These are phyloP conservation scores for Citrullus mucosospermus DNA, from an alignment of 306 rosid genomes.

Conservation along the genomic window DNA sequence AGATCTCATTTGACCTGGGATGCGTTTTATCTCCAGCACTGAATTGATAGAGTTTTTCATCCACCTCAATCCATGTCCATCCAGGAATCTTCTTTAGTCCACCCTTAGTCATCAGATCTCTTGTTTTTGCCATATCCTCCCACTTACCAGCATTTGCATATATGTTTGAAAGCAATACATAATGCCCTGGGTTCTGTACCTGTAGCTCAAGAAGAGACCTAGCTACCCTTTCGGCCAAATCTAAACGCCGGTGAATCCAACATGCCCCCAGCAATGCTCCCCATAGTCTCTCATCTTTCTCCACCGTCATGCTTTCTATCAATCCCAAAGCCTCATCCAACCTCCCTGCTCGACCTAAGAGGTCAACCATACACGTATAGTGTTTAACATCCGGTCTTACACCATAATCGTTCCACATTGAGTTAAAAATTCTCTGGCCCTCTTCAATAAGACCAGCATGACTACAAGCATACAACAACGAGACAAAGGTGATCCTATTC, in stretches of 20 bases:
- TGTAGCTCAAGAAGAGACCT: conserved; percentile 48
- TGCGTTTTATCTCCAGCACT: conserved; percentile 53
- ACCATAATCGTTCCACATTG: conserved; percentile 43
- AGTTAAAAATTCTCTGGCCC: conserved; percentile 41
- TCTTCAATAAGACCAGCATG: conserved; percentile 57
- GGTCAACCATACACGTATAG: conserved; percentile 72
- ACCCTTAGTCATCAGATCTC: conserved; percentile 44
- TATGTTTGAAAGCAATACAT: conserved; percentile 60
- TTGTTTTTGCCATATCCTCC: conserved; percentile 50
- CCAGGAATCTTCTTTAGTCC: conserved; percentile 59
- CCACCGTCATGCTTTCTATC: conserved; percentile 35
- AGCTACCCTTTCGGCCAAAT: conserved; percentile 55
- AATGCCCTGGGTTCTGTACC: conserved; percentile 59
- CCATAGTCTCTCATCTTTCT: conserved; percentile 65
- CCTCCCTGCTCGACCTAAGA: conserved; percentile 69
- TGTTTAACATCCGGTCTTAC: conserved; percentile 64
- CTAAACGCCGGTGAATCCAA: conserved; percentile 49
- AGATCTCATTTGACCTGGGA: conserved; percentile 42
- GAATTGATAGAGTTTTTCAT: conserved; percentile 37
- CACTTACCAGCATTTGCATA: conserved; percentile 66
- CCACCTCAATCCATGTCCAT: conserved; percentile 71
- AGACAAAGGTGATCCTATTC: conserved; percentile 46
- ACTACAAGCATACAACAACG: conserved; percentile 76
- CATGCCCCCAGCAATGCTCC: conserved; percentile 76
- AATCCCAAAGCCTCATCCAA: conserved; percentile 50